A percentile compares a stretch with the other conserved stretches of the same genome.
phyloP scores from a whole-genome alignment of 176 grass and related monocot genomes.

The Phoenix roebelenii region DNA sequence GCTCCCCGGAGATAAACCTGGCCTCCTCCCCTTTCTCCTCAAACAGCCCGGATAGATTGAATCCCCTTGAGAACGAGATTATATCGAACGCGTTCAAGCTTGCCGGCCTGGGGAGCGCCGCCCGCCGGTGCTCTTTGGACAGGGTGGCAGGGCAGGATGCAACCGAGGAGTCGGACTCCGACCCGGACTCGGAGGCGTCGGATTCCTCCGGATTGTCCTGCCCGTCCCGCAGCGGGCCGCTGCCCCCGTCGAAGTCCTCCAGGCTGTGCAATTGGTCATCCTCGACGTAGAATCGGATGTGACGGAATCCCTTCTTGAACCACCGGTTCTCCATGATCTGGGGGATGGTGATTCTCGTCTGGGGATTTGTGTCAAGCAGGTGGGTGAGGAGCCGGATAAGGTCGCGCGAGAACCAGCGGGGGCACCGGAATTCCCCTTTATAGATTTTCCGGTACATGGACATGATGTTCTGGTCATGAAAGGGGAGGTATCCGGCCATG shows the following conservation, averaged over 20 bases:
- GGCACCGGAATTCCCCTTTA: slow-evolving; percentile 78
- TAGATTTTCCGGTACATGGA: slow-evolving; percentile 97
- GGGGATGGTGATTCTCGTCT: slow-evolving; percentile 62
- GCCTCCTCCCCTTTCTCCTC: slow-evolving; percentile 74
- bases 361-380: slow-evolving; percentile 69
- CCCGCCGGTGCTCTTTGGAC: slow-evolving; percentile 38
- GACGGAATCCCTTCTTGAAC: slow-evolving; percentile 88
- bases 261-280: slow-evolving; percentile 71
- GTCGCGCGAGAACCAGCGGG: slow-evolving; percentile 84
- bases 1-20: slow-evolving; percentile 66
- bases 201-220: slow-evolving; percentile 15
- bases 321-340: slow-evolving; percentile 86
- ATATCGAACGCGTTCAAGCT: slow-evolving; percentile 95
- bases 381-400: slow-evolving; percentile 42
- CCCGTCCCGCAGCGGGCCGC: background rate
- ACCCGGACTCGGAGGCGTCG: slow-evolving; percentile 54
- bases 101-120: slow-evolving; percentile 49
- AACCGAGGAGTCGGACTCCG: slow-evolving; percentile 84
- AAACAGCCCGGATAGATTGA: slow-evolving; percentile 83
- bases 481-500: slow-evolving; percentile 92
- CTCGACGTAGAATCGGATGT: slow-evolving; percentile 78
- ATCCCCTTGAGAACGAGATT: slow-evolving; percentile 85
- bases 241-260: slow-evolving; percentile 12
- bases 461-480: slow-evolving; percentile 92
- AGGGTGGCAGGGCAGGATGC: slow-evolving; percentile 79